Evolutionary conservation across 1,284 basidiomycete species (phyloP).

Genomic region (Hortiboletus rubellus): DNA sequence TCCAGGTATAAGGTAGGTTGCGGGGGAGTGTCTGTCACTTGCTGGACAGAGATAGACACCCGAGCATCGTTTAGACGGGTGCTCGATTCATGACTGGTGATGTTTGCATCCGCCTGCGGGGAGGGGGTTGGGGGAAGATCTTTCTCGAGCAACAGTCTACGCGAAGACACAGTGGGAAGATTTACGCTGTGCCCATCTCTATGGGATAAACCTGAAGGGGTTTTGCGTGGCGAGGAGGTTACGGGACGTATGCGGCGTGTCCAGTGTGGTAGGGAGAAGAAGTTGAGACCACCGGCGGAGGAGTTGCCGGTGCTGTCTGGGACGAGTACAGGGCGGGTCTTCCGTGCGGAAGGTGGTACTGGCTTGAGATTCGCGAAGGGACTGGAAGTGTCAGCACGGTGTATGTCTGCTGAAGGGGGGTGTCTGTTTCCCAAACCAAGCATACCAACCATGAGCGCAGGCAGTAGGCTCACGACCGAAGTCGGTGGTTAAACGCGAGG

Average conservation of each 20-base stretch:
- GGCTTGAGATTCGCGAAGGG: constrained; percentile 10
- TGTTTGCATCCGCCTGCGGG: not conserved
- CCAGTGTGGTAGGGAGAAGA: constrained; percentile 68
- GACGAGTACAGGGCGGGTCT: not conserved
- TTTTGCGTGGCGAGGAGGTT: constrained; percentile 29
- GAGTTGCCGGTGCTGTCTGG: not conserved
- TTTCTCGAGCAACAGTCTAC: constrained; percentile 52
- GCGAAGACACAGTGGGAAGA: constrained; percentile 15
- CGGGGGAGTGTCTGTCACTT: constrained; percentile 10
- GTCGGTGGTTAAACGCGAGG: not conserved
- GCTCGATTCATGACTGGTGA: not conserved
- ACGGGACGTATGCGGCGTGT: constrained; percentile 48
- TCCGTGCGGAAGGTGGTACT: constrained; percentile 3
- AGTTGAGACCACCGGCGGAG: constrained; percentile 40
- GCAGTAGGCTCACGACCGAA: not conserved
- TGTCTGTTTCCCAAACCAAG: constrained; percentile 34
- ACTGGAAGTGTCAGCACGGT: constrained; percentile 13
- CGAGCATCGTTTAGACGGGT: constrained; percentile 12
- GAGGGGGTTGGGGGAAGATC: constrained; percentile 65
- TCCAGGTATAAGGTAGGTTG: constrained; percentile 25
- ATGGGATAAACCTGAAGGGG: constrained; percentile 17
- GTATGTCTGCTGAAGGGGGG: constrained; percentile 20
- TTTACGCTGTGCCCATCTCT: constrained; percentile 34
- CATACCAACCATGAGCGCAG: constrained; percentile 39
- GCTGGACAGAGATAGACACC: constrained; percentile 23